These are phyloP conservation scores for Paecilomyces sp. DNA, from an alignment of 2,329 filamentous ascomycete genomes.

Conservation along the genomic window DNA sequence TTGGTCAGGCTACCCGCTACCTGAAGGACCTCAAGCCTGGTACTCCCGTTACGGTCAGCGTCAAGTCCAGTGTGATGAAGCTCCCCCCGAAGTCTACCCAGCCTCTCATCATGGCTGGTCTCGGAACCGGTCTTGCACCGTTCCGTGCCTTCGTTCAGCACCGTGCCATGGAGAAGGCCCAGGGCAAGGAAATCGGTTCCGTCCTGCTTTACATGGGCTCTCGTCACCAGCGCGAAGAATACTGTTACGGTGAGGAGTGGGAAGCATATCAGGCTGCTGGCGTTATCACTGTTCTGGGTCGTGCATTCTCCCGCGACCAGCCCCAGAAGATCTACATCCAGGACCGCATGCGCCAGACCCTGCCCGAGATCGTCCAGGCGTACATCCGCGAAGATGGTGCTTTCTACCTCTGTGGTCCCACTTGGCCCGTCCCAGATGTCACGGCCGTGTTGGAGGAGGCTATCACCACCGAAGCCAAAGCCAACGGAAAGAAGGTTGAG, in stretches of 20 bases:
- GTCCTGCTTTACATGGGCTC: constrained; percentile 96
- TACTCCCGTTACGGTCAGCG: constrained; percentile 75
- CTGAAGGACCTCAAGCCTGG: constrained; percentile 70
- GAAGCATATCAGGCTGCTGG: constrained; percentile 94
- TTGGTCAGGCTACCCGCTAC: constrained; percentile 89
- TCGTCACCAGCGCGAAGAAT: constrained; percentile 95
- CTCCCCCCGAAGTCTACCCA: constrained; percentile 80
- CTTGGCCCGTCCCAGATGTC: constrained; percentile 97
- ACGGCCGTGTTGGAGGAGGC: constrained; percentile 91
- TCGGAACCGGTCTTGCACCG: constrained; percentile 96
- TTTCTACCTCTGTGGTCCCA: constrained; percentile 96
- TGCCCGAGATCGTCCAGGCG: constrained; percentile 73
- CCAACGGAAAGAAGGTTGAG: constrained; percentile 68
- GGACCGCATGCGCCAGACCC: constrained; percentile 87
- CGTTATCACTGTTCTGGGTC: constrained; percentile 86
- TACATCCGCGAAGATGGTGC: constrained; percentile 83
- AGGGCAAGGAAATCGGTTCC: constrained; percentile 87
- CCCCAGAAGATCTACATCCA: constrained; percentile 99
- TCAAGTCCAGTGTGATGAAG: constrained; percentile 99
- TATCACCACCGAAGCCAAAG: constrained; percentile 67
- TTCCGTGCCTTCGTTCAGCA: constrained; percentile 99
- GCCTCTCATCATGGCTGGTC: constrained; percentile 96
- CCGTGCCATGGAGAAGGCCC: constrained; percentile 94
- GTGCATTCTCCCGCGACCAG: constrained; percentile 94
- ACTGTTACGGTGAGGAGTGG: constrained; percentile 98